These are phyloP conservation scores for Thalassiosira profunda DNA, from an alignment of 108 stramenopile genomes.

Conservation along the genomic window DNA sequence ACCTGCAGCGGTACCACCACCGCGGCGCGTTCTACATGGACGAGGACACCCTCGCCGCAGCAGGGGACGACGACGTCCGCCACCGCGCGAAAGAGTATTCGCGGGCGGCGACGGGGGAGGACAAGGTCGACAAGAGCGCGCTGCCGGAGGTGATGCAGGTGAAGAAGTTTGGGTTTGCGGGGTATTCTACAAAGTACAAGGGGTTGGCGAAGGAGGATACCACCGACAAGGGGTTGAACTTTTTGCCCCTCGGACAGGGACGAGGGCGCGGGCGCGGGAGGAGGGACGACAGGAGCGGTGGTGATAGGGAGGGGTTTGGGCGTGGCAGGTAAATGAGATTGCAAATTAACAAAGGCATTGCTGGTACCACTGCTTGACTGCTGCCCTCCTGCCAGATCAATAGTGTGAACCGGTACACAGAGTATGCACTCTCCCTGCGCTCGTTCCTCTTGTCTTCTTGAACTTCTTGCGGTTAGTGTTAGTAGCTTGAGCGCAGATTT, in stretches of 20 bases:
- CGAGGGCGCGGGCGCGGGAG: background rate
- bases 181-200: constrained; percentile 92
- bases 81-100: constrained; percentile 82
- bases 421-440: too few species aligned
- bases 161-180: constrained; percentile 94
- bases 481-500: too few species aligned
- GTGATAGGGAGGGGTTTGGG: too few species aligned
- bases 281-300: constrained; percentile 1
- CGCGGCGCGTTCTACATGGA: constrained; percentile 99
- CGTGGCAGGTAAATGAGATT: too few species aligned
- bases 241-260: constrained; percentile 50
- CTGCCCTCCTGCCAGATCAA: too few species aligned
- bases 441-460: too few species aligned
- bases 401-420: too few species aligned
- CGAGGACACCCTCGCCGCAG: constrained; percentile 83
- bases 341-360: too few species aligned
- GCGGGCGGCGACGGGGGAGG: constrained; percentile 86
- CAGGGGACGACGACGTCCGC: constrained; percentile 86
- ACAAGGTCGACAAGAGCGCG: constrained; percentile 85
- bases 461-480: too few species aligned
- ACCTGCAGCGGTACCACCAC: constrained; percentile 96
- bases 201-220: constrained; percentile 96
- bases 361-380: too few species aligned
- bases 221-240: constrained; percentile 59
- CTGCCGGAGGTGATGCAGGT: constrained; percentile 95